phyloP scores from a whole-genome alignment of 1,284 basidiomycete genomes.

The Malassezia sp. region DNA sequence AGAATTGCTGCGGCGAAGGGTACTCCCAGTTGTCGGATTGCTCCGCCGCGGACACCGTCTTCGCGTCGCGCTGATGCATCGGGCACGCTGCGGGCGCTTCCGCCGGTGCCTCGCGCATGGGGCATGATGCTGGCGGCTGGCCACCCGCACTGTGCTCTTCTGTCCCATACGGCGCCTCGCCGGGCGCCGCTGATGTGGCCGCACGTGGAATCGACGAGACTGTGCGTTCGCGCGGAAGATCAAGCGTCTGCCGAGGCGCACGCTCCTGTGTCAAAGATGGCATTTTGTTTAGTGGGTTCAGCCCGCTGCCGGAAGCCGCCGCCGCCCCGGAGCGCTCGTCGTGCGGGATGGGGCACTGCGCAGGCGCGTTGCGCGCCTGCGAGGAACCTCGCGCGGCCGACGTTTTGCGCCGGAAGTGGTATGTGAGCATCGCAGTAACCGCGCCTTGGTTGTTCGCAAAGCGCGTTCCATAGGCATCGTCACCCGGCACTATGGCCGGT shows the following conservation, averaged over 20 bases:
- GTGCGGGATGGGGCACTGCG: slow-evolving; percentile 33
- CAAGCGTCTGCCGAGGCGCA: slow-evolving; percentile 54
- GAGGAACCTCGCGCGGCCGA: slow-evolving; percentile 6
- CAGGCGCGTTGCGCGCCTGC: slow-evolving; percentile 13
- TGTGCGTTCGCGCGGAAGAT: slow-evolving; percentile 64
- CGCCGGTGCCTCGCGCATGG: slow-evolving; percentile 14
- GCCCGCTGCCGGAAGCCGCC: too few relatives aligned
- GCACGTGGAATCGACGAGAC: slow-evolving; percentile 77
- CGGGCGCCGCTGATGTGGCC: slow-evolving; percentile 34
- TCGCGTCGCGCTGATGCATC: slow-evolving; percentile 39
- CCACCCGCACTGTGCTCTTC: too few relatives aligned
- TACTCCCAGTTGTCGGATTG: slow-evolving; percentile 69
- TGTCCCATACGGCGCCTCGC: slow-evolving; percentile 40
- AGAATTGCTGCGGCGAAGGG: slow-evolving; percentile 95
- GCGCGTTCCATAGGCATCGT: too few relatives aligned
- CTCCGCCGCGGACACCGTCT: slow-evolving; percentile 4
- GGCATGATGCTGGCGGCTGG: slow-evolving; percentile 18
- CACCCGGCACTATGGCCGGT: too few relatives aligned
- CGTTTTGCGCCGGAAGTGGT: slow-evolving; percentile 20
- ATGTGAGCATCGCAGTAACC: slow-evolving; percentile 25
- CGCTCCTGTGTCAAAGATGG: slow-evolving; percentile 64
- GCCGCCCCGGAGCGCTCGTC: slow-evolving; percentile 18
- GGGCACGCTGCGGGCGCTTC: slow-evolving; percentile 16
- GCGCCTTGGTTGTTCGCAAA: slow-evolving; percentile 25
- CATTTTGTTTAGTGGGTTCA: slow-evolving; percentile 79